A percentile compares a stretch with the other conserved stretches of the same genome.
Evolutionary conservation across 2,329 filamentous ascomycete species (phyloP).

Genomic region (Colletotrichum limetticola): DNA sequence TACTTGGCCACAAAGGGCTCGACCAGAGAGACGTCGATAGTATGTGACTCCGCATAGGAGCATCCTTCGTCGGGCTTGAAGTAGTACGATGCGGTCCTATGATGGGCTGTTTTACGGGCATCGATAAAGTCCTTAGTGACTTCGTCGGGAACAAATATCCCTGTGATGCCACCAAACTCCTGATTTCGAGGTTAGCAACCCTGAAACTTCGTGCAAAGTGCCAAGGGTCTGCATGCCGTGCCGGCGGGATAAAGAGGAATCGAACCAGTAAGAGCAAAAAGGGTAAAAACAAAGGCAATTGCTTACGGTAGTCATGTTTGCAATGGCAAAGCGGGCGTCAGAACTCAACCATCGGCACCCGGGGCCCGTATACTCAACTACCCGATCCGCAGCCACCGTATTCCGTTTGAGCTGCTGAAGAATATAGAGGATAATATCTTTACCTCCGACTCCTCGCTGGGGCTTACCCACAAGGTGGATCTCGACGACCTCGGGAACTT

Average conservation of each 20-base stretch:
- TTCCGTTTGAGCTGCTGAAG: conserved; percentile 50
- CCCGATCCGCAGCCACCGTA: conserved; percentile 49
- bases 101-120: conserved; percentile 43
- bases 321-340: conserved; percentile 52
- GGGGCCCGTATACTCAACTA: conserved; percentile 51
- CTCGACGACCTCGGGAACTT: conserved; percentile 48
- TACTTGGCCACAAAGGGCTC: conserved; percentile 51
- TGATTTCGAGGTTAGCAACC: conserved; percentile 19
- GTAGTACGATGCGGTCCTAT: conserved; percentile 48
- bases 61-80: conserved; percentile 52
- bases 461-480: conserved; percentile 47
- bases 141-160: conserved; percentile 53
- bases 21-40: conserved; percentile 51
- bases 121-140: conserved; percentile 48
- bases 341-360: conserved; percentile 45
- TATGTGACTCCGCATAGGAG: conserved; percentile 47
- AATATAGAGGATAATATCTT: conserved; percentile 52
- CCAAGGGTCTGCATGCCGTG: background rate
- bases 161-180: conserved; percentile 56
- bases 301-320: conserved; percentile 43
- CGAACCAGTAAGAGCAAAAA: background rate
- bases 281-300: background rate
- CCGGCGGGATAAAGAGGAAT: background rate
- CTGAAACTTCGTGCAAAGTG: background rate
- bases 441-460: conserved; percentile 47